Base-by-base conservation (phyloP, 1,284 basidiomycete species). In the Lentinula novae-zelandiae region DNA sequence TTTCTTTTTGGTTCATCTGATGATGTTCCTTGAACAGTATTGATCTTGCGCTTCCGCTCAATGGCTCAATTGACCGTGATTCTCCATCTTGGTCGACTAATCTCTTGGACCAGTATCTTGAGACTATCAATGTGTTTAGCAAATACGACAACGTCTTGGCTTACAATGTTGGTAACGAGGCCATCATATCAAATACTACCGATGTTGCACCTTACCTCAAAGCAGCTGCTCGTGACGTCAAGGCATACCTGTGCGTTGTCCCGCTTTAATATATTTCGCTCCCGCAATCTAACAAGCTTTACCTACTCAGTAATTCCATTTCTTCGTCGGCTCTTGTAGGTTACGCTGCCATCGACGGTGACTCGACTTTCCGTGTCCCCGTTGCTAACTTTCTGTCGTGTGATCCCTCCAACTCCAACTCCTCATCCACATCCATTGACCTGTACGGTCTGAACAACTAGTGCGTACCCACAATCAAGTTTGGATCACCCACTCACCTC, bases 121-220 rank as follows among this genome's bases (percentile, higher is more conserved):
- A 72, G 36, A 95, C 93, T 36, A 90, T 96, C 67, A 79, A 93
- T 65, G 79, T 76, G 0, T 96, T 96, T 78, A 79, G 79, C 69
- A 84, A 89, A 69, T 96, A 95, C 68, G 83, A 90, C 77, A 95
- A 95, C 67, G 82, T 95, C 38, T 76, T 95, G 57, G 92, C 86
- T 54, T 86, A 85, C 77, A 95, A 95, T 70, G 80, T 97, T 61
- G 95, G 93, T 17, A 97, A 97, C 72, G 95, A 96, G 73, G 91
- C 95, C 17, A 84, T 95, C 64, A 84, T 81, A 36, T 60, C 78
- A 22, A 79, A 82, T 56, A 82, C 78, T 63, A 92, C 91, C 13
- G 77, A 75, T 50, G 85, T 89, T 15, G 85, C 87, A 9, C 83
- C 94, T 0, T 96, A 86, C 72, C 84, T 97, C 72, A 96, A 96